phyloP scores from a whole-genome alignment of 208 protist species.

The Leishmania arabica region DNA sequence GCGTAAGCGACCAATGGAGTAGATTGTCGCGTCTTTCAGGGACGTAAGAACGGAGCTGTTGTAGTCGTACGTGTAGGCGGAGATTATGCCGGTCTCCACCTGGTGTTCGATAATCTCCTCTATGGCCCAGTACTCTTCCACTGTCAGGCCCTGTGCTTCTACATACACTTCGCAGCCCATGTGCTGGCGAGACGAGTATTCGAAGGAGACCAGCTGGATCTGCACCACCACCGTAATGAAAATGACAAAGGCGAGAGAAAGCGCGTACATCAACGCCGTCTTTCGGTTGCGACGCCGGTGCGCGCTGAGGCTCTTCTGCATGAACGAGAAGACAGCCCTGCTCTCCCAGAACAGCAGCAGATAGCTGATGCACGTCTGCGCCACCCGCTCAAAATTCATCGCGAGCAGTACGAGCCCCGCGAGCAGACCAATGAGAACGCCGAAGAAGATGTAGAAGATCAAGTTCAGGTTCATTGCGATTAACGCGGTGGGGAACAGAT shows the following conservation, averaged over 20 bases:
- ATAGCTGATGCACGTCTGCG: constrained; percentile 53
- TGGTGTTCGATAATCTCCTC: constrained; percentile 13
- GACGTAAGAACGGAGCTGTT: not conserved
- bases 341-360: constrained; percentile 93
- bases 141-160: not conserved
- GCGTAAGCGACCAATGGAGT: constrained; percentile 43
- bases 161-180: constrained; percentile 44
- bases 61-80: constrained; percentile 27
- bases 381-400: constrained; percentile 90
- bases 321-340: constrained; percentile 52
- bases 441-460: constrained; percentile 96
- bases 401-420: constrained; percentile 87
- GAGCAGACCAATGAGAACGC: constrained; percentile 89
- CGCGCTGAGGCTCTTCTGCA: constrained; percentile 92
- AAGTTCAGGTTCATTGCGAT: constrained; percentile 85
- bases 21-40: not conserved
- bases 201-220: constrained; percentile 67
- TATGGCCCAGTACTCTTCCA: constrained; percentile 17
- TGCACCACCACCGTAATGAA: constrained; percentile 92
- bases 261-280: constrained; percentile 95
- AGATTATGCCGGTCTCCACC: constrained; percentile 4
- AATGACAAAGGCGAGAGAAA: constrained; percentile 93
- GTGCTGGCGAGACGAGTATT: constrained; percentile 24
- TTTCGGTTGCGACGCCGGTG: constrained; percentile 94
- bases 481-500: constrained; percentile 90